These are phyloP conservation scores for Cyclostephanos tholiformis DNA, from an alignment of 108 stramenopile genomes.

Conservation along the genomic window DNA sequence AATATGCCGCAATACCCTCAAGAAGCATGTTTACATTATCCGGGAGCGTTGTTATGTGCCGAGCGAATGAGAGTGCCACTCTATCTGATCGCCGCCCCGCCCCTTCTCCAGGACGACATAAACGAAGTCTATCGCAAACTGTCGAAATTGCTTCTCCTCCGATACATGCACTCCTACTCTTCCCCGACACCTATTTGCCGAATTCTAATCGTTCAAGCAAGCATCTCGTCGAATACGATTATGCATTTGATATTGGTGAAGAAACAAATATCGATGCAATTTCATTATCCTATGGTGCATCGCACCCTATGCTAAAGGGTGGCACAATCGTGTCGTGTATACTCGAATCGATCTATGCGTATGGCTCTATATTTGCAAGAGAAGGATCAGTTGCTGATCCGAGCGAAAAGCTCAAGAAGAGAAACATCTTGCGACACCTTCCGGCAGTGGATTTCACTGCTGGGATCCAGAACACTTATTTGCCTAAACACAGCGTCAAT, in stretches of 20 bases:
- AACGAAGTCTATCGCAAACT: conserved; percentile 44
- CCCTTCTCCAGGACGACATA: conserved; percentile 5
- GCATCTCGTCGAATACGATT: conserved; percentile 78
- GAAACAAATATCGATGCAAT: conserved; percentile 79
- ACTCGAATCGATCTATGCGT: conserved; percentile 82
- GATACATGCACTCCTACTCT: conserved; percentile 74
- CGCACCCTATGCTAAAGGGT: conserved; percentile 86
- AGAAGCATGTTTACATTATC: conserved; percentile 58
- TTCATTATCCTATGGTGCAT: conserved; percentile 78
- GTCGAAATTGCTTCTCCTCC: conserved; percentile 57
- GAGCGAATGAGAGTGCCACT: conserved; percentile 42
- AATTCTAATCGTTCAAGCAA: conserved; percentile 35
- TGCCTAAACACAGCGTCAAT: conserved; percentile 76
- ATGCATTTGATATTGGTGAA: conserved; percentile 77
- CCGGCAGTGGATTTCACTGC: conserved; percentile 84
- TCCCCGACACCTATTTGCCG: conserved; percentile 62
- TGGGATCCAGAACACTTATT: conserved; percentile 80
- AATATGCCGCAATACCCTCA: conserved; percentile 24
- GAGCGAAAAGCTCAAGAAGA: conserved; percentile 63
- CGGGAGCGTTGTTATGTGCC: conserved; percentile 78
- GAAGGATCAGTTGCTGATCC: conserved; percentile 81
- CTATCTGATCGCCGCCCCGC: conserved; percentile 34
- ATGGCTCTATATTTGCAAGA: conserved; percentile 75
- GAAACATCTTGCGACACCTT: conserved; percentile 84
- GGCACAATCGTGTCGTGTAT: conserved; percentile 83